A percentile compares a stretch with the other conserved stretches of the same genome.
Evolutionary conservation across 1,139 yeast species (phyloP).

Genomic region (Kodamaea suecica): DNA sequence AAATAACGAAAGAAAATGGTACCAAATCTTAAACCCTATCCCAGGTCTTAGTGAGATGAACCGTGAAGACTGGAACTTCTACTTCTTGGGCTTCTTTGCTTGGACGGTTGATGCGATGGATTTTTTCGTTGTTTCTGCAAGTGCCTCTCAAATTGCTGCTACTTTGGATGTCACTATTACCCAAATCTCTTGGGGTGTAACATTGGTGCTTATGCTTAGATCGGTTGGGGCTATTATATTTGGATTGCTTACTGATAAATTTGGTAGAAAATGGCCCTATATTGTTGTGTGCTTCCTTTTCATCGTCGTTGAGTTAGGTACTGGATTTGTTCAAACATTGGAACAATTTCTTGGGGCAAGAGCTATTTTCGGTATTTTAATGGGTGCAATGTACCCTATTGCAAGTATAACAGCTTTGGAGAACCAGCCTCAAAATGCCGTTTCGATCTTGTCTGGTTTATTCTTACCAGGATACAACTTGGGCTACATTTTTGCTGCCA

Average conservation of each 20-base stretch:
- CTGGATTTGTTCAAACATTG: constrained; percentile 66
- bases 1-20: constrained; percentile 10
- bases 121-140: constrained; percentile 67
- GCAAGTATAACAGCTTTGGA: constrained; percentile 68
- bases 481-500: constrained; percentile 62
- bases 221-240: constrained; percentile 74
- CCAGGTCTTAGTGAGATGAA: constrained; percentile 48
- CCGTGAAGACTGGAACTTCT: constrained; percentile 57
- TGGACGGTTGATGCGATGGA: constrained; percentile 85
- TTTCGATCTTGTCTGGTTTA: constrained; percentile 63
- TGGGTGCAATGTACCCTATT: constrained; percentile 71
- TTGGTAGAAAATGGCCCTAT: constrained; percentile 73
- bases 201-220: constrained; percentile 73
- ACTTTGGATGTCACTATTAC: constrained; percentile 48
- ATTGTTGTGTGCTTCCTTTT: constrained; percentile 52
- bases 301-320: constrained; percentile 61
- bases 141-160: constrained; percentile 53
- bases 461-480: constrained; percentile 73
- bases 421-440: constrained; percentile 58
- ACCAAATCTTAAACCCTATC: constrained; percentile 45
- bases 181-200: constrained; percentile 74
- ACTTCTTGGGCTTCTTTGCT: constrained; percentile 59
- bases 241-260: constrained; percentile 63
- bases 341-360: constrained; percentile 67
- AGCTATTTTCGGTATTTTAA: constrained; percentile 61